Base-by-base conservation (phyloP, 371 early-diverging fungal species). In the Actinomortierella wolfii region DNA sequence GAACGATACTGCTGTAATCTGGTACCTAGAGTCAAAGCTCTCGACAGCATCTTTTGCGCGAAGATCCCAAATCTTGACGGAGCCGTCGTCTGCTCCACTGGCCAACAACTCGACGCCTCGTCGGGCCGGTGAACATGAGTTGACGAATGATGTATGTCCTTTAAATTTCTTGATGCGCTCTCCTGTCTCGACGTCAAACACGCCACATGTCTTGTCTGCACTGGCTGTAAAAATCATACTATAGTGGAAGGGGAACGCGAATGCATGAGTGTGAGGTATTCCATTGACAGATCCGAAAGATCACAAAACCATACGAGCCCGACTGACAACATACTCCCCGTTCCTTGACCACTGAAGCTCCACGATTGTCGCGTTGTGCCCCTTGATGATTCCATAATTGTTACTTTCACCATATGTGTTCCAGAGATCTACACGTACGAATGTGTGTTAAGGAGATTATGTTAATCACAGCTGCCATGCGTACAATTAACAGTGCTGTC, bases 271-370 rank as follows among this genome's bases (percentile, higher is more conserved):
- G 3, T 24, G 51, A 52, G 3, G 50, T n/a, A 17, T 24, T 23
- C 15, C 2, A 50, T 55, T 20, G 39, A 13, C 51, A 42, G 7
- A 7, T 20, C 11, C 44, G 7, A 47, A 40, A 50, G 13, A 20
- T 28, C 9, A 34, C 0, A 18, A 18, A 23, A n/a, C 15, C 2
- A 40, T 34, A n/a, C 15, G 18, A 54, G 29, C 41, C 40, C 29
- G 24, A 20, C 18, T 9, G 44, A 3, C 5, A 49, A 29, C 8
- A n/a, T 81, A 89, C 89, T 79, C 88, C 25, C 84, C 85, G 68
- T 95, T 93, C 23, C 89, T 78, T 52, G 94, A 92, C 97, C 97
- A 98, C 58, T 92, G 90, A 18, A 95, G 68, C 73, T 97, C 94
- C 76, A 94, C 65, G 15, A 98, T 79, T 1, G 94, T 86, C 39